Evolutionary conservation across 768 basidiomycete genomes (phyloP).

Genomic region (Lactifluus pinguis): DNA sequence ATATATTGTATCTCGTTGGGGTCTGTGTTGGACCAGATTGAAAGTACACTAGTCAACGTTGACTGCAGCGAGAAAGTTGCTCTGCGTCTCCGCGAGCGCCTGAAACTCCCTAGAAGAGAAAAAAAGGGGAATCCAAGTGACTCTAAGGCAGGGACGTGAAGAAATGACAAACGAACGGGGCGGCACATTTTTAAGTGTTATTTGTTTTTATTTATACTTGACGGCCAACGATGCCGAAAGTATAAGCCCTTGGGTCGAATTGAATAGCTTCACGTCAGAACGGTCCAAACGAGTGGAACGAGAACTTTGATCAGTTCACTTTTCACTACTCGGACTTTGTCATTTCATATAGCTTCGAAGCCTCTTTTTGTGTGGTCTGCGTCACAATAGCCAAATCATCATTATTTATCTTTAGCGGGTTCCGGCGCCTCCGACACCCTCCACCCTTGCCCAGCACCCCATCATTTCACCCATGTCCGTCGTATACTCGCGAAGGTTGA

Average conservation of each 20-base stretch:
- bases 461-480: slow-evolving; percentile 10
- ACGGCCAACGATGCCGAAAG: background rate
- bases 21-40: slow-evolving; percentile 15
- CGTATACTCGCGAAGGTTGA: slow-evolving; percentile 18
- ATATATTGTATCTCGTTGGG: slow-evolving; percentile 16
- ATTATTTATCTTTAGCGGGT: background rate
- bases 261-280: background rate
- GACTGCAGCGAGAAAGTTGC: slow-evolving; percentile 16
- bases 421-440: background rate
- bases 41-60: slow-evolving; percentile 15
- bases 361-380: background rate
- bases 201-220: slow-evolving; percentile 15
- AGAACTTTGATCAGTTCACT: background rate
- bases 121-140: slow-evolving; percentile 22
- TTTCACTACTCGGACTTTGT: background rate
- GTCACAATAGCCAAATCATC: background rate
- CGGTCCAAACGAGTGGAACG: background rate
- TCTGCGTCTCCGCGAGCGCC: slow-evolving; percentile 24
- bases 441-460: slow-evolving; percentile 2
- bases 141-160: slow-evolving; percentile 22
- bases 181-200: background rate
- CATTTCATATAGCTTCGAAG: background rate
- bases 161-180: slow-evolving; percentile 1
- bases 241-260: background rate
- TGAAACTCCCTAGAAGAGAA: slow-evolving; percentile 18